Base-by-base conservation (phyloP, 2,329 filamentous ascomycete species). In the Mycocentrospora acerina region DNA sequence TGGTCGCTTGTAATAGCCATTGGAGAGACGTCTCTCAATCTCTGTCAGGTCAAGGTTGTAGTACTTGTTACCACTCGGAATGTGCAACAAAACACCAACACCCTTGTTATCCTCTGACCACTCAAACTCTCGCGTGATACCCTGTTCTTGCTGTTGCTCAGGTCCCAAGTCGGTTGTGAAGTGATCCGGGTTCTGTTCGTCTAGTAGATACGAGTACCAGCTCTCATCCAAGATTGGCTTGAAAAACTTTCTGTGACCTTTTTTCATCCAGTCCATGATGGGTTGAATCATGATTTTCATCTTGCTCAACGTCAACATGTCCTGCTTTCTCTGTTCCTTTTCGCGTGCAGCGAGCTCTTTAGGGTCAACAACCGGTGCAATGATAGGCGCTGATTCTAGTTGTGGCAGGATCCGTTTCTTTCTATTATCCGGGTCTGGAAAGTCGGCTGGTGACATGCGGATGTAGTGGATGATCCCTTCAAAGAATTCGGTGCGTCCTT, bases 201-300 rank as follows among this genome's bases (percentile, higher is more conserved):
- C 83, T 57, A 88, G 88, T 1, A 97, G 75, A 63, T 97, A 95
- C 14, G 82, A 77, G 42, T 94, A 89, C 48, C 83, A 79, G 9
- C 70, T 67, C 35, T 88, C 83, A 2, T 88, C 81, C 44, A 98
- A 85, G 7, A 62, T 81, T 1, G 88, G 85, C 38, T 83, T 82
- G 44, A 90, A 80, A 70, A 97, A 97, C 53, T 89, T 89, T 62
- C 85, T 88, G 71, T 95, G 95, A 62, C 86, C 90, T 46, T 78
- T 77, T 66, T 95, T 93, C 62, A 98, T 88, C 68, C 96, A 89
- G 53, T 98, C 91, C 90, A 98, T 96, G 53, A 97, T 88, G 2
- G 88, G 89, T 66, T 96, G 90, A 37, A 98, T 82, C 36, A 85
- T 76, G 26, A 95, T 83, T 72, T 97, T 98, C 50, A 98, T 74